Evolutionary conservation across 2,329 filamentous ascomycete species (phyloP).

Genomic region (Talaromyces albobiverticillius): DNA sequence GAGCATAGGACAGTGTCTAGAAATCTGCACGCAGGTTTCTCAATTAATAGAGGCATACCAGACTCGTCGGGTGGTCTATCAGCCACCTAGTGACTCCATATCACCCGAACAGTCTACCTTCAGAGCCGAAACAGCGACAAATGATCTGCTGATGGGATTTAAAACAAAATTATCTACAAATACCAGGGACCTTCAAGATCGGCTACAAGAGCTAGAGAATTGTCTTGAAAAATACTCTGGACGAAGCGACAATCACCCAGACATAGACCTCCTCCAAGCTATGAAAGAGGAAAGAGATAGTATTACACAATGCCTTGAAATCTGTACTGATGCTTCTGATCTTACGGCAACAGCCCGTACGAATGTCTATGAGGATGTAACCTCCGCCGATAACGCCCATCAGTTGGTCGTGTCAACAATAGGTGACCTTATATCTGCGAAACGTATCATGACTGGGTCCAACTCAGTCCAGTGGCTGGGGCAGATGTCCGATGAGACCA

Average conservation of each 20-base stretch:
- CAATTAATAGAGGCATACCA: slow-evolving; percentile 29
- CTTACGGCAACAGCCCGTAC: slow-evolving; percentile 23
- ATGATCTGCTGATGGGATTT: slow-evolving; percentile 13
- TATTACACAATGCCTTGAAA: slow-evolving; percentile 25
- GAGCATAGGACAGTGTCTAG: slow-evolving; percentile 35
- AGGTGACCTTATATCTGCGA: slow-evolving; percentile 31
- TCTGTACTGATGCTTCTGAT: slow-evolving; percentile 26
- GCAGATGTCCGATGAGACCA: slow-evolving; percentile 33
- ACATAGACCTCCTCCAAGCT: slow-evolving; percentile 16
- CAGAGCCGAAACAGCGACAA: slow-evolving; percentile 13
- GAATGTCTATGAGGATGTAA: slow-evolving; percentile 30
- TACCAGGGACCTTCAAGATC: slow-evolving; percentile 20
- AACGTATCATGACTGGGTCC: slow-evolving; percentile 27
- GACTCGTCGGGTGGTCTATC: not conserved
- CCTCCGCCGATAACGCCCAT: slow-evolving; percentile 25
- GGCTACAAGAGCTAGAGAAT: slow-evolving; percentile 22
- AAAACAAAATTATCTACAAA: slow-evolving; percentile 21
- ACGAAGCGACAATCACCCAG: slow-evolving; percentile 10
- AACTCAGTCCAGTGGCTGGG: slow-evolving; percentile 33
- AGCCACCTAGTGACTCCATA: not conserved
- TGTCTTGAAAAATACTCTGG: slow-evolving; percentile 17
- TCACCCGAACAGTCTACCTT: not conserved
- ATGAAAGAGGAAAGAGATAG: slow-evolving; percentile 28
- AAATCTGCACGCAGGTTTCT: slow-evolving; percentile 32
- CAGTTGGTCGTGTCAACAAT: slow-evolving; percentile 31